Evolutionary conservation across 345 rosid species (phyloP), one percentile per base, ranked within the genome.

Genomic region (Eucalyptus albens): DNA sequence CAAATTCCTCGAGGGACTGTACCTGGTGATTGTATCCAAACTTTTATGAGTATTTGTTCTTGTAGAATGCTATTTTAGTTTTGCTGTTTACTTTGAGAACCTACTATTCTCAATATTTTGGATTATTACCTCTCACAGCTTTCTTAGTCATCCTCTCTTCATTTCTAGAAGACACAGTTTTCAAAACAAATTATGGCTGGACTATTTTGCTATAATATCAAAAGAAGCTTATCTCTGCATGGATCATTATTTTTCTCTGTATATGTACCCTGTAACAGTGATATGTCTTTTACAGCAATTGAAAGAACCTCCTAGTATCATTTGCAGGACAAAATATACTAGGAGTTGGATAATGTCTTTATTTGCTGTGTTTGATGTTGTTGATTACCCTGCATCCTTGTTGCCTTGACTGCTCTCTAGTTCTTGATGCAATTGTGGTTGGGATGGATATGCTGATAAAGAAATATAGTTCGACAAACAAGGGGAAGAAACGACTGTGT

Each of bases 381-480:
- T 40, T 72, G 26, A 22, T 72, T 37, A 72, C 45, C 45, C 45
- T 72, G 11, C 44, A 67, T 88, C 19, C 50, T 87, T 87, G 69
- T 89, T 91, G 72, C 94, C 97, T 96, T 97, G 92, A 95, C 96
- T 92, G 29, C 65, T 86, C 33, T 81, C 72, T 92, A 98, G 99
- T 94, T 95, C 94, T 97, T 93, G 99, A 97, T 94, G 98, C 97
- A 88, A 87, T 98, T 88, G 95, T 96, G 92, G 98, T 97, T 91
- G 99, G 99, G 88, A 94, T 98, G 96, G 99, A 97, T 92, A 94
- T 97, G 96, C 91, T 98, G 92, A 97, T 98, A 87, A 98, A 98
- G 91, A 94, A 88, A 89, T 98, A 95, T 91, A 92, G 93, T 87
- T 69, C 50, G 72, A 86, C 93, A n/a, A 89, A 92, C 92, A 96